Percentiles rank a stretch among this genome's conserved stretches.
Conservation (phyloP, 2,329 filamentous ascomycete genomes). For the Purpureocillium lavendulum region DNA sequence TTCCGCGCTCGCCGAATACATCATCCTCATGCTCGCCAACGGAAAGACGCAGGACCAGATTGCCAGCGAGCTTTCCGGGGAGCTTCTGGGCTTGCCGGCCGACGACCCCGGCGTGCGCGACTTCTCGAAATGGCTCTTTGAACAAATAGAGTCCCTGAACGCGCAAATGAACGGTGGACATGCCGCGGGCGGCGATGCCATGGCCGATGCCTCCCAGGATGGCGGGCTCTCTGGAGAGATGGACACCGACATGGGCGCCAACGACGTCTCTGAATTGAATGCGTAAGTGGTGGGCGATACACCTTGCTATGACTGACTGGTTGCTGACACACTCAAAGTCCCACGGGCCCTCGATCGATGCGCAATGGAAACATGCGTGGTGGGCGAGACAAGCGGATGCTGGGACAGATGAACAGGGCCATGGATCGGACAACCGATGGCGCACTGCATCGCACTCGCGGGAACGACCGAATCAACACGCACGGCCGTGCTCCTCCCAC, state of each 20-base stretch:
- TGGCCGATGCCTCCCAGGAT: constrained; percentile 24
- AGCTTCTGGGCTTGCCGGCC: constrained; percentile 72
- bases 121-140: constrained; percentile 90
- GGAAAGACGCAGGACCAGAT: constrained; percentile 90
- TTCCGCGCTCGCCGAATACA: constrained; percentile 85
- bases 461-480: constrained; percentile 71
- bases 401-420: constrained; percentile 75
- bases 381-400: constrained; percentile 69
- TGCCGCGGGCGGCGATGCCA: constrained; percentile 17
- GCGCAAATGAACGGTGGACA: constrained; percentile 49
- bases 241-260: constrained; percentile 67
- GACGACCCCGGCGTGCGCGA: constrained; percentile 76
- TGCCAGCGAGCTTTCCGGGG: constrained; percentile 75
- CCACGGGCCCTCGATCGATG: constrained; percentile 93
- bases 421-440: constrained; percentile 71
- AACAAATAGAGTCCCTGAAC: constrained; percentile 65
- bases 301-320: neutral
- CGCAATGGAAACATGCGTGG: constrained; percentile 57
- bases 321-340: constrained; percentile 42
- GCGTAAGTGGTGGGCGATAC: constrained; percentile 38
- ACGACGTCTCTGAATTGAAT: constrained; percentile 40
- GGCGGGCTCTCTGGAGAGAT: constrained; percentile 32
- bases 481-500: constrained; percentile 64
- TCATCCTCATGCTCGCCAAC: constrained; percentile 94
- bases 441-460: constrained; percentile 73